Conservation (phyloP, 1,139 yeast genomes). For the Sugiyamaella novakii region DNA sequence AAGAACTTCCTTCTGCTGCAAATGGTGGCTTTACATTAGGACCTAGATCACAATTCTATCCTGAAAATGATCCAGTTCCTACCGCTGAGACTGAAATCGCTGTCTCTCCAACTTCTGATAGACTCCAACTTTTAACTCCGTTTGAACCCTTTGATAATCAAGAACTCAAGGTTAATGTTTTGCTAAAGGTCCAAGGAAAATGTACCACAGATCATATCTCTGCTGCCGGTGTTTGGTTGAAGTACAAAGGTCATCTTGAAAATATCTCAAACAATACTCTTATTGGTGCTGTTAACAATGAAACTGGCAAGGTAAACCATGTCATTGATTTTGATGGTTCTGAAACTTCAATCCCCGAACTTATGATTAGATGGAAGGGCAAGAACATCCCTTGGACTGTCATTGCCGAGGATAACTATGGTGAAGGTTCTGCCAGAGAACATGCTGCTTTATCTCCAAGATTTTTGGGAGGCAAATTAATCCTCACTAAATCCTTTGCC, state of each 20-base stretch:
- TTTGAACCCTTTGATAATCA: conserved; percentile 83
- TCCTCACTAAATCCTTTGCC: conserved; percentile 93
- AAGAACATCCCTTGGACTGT: conserved; percentile 89
- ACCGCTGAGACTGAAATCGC: conserved; percentile 67
- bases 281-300: conserved; percentile 96
- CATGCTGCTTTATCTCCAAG: conserved; percentile 97
- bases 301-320: conserved; percentile 91
- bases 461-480: conserved; percentile 86
- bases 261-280: conserved; percentile 93
- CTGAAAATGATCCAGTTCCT: conserved; percentile 66
- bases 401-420: conserved; percentile 95
- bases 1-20: conserved; percentile 68
- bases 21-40: conserved; percentile 76
- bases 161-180: conserved; percentile 73
- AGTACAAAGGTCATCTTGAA: conserved; percentile 96
- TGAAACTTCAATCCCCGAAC: conserved; percentile 79
- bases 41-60: conserved; percentile 72
- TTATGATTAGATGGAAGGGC: conserved; percentile 93
- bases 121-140: conserved; percentile 85
- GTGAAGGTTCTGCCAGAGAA: conserved; percentile 99
- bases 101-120: conserved; percentile 76
- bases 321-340: conserved; percentile 87
- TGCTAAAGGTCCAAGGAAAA: conserved; percentile 92
- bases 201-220: conserved; percentile 98
- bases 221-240: conserved; percentile 99